Evolutionary conservation across 2,329 filamentous ascomycete species (phyloP).

Genomic region (Thelonectria blattea): DNA sequence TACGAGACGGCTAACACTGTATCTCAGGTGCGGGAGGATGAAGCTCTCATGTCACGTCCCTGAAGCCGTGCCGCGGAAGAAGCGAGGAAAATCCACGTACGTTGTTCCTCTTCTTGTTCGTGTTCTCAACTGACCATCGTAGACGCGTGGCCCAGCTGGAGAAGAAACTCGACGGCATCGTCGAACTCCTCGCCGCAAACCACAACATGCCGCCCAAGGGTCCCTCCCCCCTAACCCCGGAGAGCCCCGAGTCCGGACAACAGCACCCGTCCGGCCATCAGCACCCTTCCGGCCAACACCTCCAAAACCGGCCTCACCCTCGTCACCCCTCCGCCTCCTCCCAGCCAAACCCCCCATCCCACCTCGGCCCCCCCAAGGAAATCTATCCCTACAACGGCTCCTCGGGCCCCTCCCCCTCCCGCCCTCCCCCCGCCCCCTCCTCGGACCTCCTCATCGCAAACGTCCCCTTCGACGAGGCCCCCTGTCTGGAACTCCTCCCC

Average conservation of each 20-base stretch:
- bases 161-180: conserved; percentile 49
- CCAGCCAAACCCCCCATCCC: not conserved
- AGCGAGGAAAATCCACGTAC: conserved; percentile 47
- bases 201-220: conserved; percentile 35
- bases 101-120: not conserved
- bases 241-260: conserved; percentile 26
- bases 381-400: not conserved
- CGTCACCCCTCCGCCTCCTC: not conserved
- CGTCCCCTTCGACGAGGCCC: conserved; percentile 9
- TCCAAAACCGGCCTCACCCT: not conserved
- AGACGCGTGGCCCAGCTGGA: conserved; percentile 48
- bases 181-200: conserved; percentile 44
- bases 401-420: not conserved
- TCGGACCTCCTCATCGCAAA: conserved; percentile 1
- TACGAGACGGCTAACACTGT: not conserved
- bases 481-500: conserved; percentile 41
- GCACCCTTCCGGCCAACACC: too few relatives aligned
- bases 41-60: conserved; percentile 43
- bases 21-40: conserved; percentile 47
- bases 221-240: conserved; percentile 33
- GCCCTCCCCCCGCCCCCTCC: not conserved
- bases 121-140: not conserved
- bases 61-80: conserved; percentile 42
- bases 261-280: too few relatives aligned
- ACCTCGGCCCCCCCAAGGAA: not conserved